Conservation (phyloP, 257 asterid genomes). For the Scutellaria galericulata region DNA sequence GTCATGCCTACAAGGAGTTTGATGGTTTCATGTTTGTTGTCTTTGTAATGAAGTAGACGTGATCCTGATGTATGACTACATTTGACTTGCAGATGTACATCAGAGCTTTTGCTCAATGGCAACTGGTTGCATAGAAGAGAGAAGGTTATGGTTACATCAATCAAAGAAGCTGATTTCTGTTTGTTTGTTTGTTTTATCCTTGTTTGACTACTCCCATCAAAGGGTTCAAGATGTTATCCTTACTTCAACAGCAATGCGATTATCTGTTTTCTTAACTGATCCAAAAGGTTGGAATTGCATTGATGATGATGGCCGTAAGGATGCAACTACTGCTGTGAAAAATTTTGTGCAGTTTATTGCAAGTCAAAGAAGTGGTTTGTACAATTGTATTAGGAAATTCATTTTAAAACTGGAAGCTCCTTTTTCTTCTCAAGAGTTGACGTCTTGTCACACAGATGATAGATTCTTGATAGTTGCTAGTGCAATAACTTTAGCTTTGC, state of each 20-base stretch:
- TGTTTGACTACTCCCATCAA: slow-evolving; percentile 56
- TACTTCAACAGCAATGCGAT: slow-evolving; percentile 81
- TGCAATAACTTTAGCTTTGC: slow-evolving; percentile 81
- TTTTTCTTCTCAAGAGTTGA: slow-evolving; percentile 47
- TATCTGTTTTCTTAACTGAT: slow-evolving; percentile 86
- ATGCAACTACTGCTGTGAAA: slow-evolving; percentile 63
- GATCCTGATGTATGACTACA: slow-evolving; percentile 33
- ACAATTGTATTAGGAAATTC: slow-evolving; percentile 67
- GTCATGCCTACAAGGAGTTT: slow-evolving; percentile 7
- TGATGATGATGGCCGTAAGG: slow-evolving; percentile 43
- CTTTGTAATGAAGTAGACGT: slow-evolving; percentile 5
- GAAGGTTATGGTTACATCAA: slow-evolving; percentile 74
- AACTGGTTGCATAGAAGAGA: slow-evolving; percentile 69
- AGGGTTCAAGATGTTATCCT: slow-evolving; percentile 53
- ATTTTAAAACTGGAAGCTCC: slow-evolving; percentile 63
- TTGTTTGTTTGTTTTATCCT: slow-evolving; percentile 69
- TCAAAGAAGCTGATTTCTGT: slow-evolving; percentile 77
- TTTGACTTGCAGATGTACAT: slow-evolving; percentile 57
- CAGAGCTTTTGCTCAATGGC: slow-evolving; percentile 79
- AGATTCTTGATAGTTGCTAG: slow-evolving; percentile 76
- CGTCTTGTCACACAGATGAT: slow-evolving; percentile 64
- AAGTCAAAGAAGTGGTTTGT: slow-evolving; percentile 63
- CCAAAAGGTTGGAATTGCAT: slow-evolving; percentile 83
- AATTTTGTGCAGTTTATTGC: slow-evolving; percentile 66
- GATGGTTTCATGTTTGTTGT: slow-evolving; percentile 20